These are phyloP conservation scores for Coniosporium apollinis DNA, from an alignment of 495 filamentous ascomycete species.

Conservation along the genomic window DNA sequence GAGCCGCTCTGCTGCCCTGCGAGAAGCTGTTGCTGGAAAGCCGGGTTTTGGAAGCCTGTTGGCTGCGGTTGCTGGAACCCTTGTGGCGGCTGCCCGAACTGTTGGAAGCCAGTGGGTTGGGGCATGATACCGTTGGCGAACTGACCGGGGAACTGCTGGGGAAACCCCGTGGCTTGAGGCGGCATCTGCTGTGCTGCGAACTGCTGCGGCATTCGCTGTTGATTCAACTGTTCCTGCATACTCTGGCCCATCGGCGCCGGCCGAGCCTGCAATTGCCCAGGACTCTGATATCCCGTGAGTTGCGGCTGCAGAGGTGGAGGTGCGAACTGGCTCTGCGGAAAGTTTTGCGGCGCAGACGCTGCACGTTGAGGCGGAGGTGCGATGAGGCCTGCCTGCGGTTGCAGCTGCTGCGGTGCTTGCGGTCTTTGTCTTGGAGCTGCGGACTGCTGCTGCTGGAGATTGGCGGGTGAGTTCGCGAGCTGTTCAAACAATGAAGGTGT, in stretches of 20 bases:
- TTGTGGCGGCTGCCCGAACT: conserved; percentile 20
- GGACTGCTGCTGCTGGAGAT: conserved; percentile 12
- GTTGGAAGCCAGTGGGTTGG: conserved; percentile 20
- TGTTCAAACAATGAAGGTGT: conserved; percentile 35
- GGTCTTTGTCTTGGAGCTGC: conserved; percentile 49
- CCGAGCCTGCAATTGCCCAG: conserved; percentile 25
- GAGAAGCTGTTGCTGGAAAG: conserved; percentile 25
- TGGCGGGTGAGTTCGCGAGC: conserved; percentile 26
- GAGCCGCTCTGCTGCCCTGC: conserved; percentile 30
- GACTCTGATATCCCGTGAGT: conserved; percentile 51
- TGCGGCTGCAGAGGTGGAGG: conserved; percentile 65
- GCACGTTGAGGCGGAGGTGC: conserved; percentile 73
- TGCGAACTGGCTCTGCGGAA: conserved; percentile 55
- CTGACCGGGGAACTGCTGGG: conserved; percentile 20
- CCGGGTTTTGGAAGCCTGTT: conserved; percentile 32
- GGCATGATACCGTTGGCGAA: conserved; percentile 32
- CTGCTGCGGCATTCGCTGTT: conserved; percentile 27
- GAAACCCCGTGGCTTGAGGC: conserved; percentile 26
- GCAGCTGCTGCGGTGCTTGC: conserved; percentile 45
- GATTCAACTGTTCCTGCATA: conserved; percentile 35
- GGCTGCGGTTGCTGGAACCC: conserved; percentile 28
- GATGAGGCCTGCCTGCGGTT: conserved; percentile 44
- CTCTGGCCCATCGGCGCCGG: conserved; percentile 61
- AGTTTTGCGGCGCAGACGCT: conserved; percentile 76
- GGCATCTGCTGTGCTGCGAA: conserved; percentile 18